Percentiles rank a stretch among this genome's conserved stretches.
These are phyloP conservation scores for Orbilia javanica DNA, from an alignment of 2,329 filamentous ascomycete species.

Conservation along the genomic window DNA sequence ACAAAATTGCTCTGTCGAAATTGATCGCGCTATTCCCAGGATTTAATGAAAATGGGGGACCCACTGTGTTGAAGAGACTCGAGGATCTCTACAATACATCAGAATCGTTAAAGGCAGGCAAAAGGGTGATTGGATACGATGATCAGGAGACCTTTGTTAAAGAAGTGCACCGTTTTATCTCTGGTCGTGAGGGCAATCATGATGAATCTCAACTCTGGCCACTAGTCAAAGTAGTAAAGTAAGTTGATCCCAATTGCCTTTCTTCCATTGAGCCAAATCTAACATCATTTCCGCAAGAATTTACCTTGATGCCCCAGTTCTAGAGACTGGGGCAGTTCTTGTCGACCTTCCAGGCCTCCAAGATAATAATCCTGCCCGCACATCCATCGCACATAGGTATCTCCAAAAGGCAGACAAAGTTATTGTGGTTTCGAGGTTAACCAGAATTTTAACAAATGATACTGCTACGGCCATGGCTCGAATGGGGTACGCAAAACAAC, in stretches of 20 bases:
- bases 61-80: not conserved
- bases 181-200: not conserved
- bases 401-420: not conserved
- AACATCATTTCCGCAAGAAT: not conserved
- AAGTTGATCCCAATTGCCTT: not conserved
- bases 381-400: not conserved
- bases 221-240: not conserved
- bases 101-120: not conserved
- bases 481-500: not conserved
- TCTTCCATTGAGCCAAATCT: not conserved
- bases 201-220: not conserved
- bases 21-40: not conserved
- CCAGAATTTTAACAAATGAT: not conserved
- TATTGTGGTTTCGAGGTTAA: not conserved
- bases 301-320: not conserved
- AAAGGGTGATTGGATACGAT: too few species aligned
- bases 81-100: not conserved
- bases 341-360: constrained; percentile 10
- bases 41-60: not conserved
- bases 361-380: constrained; percentile 11
- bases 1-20: not conserved
- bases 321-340: not conserved
- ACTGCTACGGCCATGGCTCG: not conserved
- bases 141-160: too few species aligned
- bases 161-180: too few species aligned